Conservation (phyloP, 2,329 filamentous ascomycete species). For the Diplocarpon mali region DNA sequence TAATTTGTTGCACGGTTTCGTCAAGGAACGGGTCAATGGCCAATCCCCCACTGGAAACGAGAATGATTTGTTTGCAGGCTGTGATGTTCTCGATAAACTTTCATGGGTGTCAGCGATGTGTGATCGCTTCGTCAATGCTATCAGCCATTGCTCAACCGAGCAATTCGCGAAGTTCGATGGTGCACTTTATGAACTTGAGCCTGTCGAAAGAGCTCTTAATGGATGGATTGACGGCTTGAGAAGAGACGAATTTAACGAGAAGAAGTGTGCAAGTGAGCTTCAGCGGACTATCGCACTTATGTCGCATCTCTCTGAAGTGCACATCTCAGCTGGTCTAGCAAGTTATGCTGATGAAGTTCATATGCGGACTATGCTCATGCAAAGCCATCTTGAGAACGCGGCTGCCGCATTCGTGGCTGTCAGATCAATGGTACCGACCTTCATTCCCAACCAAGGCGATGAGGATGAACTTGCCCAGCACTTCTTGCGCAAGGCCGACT, state of each 20-base stretch:
- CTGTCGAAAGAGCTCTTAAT: constrained; percentile 81
- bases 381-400: constrained; percentile 71
- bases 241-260: constrained; percentile 75
- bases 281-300: constrained; percentile 77
- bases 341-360: constrained; percentile 70
- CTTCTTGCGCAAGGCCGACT: constrained; percentile 60
- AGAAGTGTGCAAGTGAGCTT: constrained; percentile 70
- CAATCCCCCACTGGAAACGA: constrained; percentile 57
- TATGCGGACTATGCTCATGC: constrained; percentile 65
- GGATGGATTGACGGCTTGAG: constrained; percentile 77
- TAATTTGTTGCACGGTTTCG: constrained; percentile 61
- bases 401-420: constrained; percentile 55
- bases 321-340: constrained; percentile 58
- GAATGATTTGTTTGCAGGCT: constrained; percentile 69
- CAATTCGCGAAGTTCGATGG: constrained; percentile 71
- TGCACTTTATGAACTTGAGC: constrained; percentile 77
- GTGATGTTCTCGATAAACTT: constrained; percentile 75
- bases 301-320: constrained; percentile 73
- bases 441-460: constrained; percentile 44
- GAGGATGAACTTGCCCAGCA: constrained; percentile 58
- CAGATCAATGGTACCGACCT: constrained; percentile 55
- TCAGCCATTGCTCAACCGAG: constrained; percentile 65
- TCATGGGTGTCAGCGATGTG: constrained; percentile 77
- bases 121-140: constrained; percentile 70
- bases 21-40: constrained; percentile 66